Percentiles rank a stretch among this genome's conserved stretches.
Conservation (phyloP, 495 filamentous ascomycete species). For the Hyaloscypha bicolor region DNA sequence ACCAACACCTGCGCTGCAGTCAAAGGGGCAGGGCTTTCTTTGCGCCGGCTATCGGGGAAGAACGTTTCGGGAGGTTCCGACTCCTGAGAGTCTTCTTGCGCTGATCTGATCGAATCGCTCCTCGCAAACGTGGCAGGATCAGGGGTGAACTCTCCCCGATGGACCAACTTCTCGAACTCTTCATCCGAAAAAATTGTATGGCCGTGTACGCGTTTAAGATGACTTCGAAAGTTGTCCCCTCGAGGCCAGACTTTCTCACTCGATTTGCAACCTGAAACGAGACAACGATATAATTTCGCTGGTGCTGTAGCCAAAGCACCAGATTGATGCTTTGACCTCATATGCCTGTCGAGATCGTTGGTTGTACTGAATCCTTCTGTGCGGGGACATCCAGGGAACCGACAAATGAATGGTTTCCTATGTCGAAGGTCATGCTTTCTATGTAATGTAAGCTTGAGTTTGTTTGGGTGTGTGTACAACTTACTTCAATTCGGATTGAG, state of each 20-base stretch:
- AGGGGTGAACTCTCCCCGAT: not conserved
- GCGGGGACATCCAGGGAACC: constrained; percentile 58
- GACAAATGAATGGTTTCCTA: constrained; percentile 71
- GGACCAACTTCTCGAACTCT: constrained; percentile 12
- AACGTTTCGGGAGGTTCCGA: not conserved
- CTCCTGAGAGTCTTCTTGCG: too few species aligned
- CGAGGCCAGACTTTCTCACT: constrained; percentile 83
- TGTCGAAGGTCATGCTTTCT: constrained; percentile 87
- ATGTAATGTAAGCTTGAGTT: constrained; percentile 17
- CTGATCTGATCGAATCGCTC: not conserved
- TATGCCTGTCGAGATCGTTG: constrained; percentile 79
- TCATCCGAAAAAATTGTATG: constrained; percentile 43
- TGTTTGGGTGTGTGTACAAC: constrained; percentile 7
- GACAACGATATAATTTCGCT: constrained; percentile 68
- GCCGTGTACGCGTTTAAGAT: constrained; percentile 75
- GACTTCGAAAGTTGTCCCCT: constrained; percentile 88
- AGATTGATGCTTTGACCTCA: constrained; percentile 64
- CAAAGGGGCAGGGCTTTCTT: not conserved
- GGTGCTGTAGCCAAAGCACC: constrained; percentile 38
- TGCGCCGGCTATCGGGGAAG: not conserved
- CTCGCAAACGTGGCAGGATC: too few species aligned
- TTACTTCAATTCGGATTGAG: constrained; percentile 48
- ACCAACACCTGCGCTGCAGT: not conserved
- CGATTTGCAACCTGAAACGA: constrained; percentile 61
- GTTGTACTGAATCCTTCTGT: constrained; percentile 73